Evolutionary conservation across 345 rosid genomes (phyloP), one percentile per base, ranked within the genome.

Genomic region (Pugionium dolabratum): DNA sequence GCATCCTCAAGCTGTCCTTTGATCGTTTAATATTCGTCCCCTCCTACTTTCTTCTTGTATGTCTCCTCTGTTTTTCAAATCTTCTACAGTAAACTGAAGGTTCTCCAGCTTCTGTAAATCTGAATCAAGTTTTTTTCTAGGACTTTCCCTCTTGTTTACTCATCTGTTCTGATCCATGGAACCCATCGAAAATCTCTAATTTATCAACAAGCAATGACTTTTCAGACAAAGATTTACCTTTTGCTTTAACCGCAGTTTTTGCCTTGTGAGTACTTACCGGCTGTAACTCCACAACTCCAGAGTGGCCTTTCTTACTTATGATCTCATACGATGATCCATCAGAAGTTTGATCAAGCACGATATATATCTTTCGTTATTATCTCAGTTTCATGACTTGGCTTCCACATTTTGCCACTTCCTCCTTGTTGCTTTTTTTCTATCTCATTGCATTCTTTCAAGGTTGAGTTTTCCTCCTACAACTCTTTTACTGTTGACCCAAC

Each of bases 1-100:
- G 87, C 82, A 76, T 95, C 99, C 64, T 83, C 90, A 41, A 95
- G 79, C 77, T 95, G 95, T 59, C 79, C 97, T 79, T 77, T 91
- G 67, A 81, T 88, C 2, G 73, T 81, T 48, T 80, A 81, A 64
- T 80, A 82, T 56, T 89, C 97, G 1, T 83, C 73, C 18, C 79
- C 90, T 66, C 83, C 84, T 6, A 69, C 87, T 42, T 59, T 69
- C 41, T 65, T 83, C 43, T 74, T 80, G 64, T 64, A 84, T 81
- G 84, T 91, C 7, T 84, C 83, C 93, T 71, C 87, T 91, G 47
- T 50, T 82, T 81, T 71, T 83, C 81, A 95, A 75, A 69, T 89
- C 96, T 75, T 82, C 76, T 49, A 95, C 85, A 0, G 92, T 87
- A 62, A 84, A 83, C 63, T 91, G 93, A 75, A 95, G 90, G 80